phyloP scores from a whole-genome alignment of 306 rosid species.

The Rosa chinensis region DNA sequence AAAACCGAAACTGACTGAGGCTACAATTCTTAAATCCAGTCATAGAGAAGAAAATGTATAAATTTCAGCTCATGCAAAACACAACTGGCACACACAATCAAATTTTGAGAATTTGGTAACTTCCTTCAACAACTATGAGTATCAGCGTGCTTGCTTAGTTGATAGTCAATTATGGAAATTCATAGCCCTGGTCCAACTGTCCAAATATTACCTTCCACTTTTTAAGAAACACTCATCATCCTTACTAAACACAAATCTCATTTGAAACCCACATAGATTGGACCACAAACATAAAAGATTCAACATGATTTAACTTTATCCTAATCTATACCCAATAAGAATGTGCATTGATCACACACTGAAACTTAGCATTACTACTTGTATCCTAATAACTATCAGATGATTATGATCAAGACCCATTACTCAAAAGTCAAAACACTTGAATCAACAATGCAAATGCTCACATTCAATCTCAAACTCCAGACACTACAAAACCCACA shows the following conservation, averaged over 20 bases:
- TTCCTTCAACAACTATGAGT: neutral
- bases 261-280: neutral
- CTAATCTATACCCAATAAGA: neutral
- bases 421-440: conserved; percentile 24
- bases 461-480: neutral
- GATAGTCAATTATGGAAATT: neutral
- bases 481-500: conserved; percentile 15
- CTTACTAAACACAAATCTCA: neutral
- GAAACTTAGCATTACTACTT: neutral
- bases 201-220: neutral
- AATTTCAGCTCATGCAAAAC: neutral
- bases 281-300: neutral
- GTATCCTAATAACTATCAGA: neutral
- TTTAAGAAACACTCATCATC: neutral
- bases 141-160: neutral
- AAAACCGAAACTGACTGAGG: neutral
- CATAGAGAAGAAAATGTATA: neutral
- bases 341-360: neutral
- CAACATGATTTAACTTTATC: neutral
- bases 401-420: conserved; percentile 5
- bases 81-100: neutral
- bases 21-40: neutral
- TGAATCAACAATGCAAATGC: conserved; percentile 18
- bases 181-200: neutral
- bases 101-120: neutral